Conservation (phyloP, 108 stramenopile species). For the Cylindrotheca closterium region DNA sequence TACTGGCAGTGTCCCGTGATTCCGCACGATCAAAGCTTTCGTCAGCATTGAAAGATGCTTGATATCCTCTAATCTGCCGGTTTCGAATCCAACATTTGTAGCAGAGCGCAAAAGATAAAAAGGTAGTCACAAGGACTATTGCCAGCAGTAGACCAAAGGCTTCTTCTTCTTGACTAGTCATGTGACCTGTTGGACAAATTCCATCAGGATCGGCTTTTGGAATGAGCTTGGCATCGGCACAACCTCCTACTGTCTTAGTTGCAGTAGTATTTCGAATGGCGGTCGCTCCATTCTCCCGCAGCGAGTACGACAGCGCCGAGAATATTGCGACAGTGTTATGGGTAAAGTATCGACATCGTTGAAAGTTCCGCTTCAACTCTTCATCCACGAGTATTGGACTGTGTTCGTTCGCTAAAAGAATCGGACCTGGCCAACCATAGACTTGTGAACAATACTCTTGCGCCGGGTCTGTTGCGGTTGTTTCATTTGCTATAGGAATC, state of each 20-base stretch:
- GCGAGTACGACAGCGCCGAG: not conserved
- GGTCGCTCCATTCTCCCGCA: constrained; percentile 7
- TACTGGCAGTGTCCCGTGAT: too few species aligned
- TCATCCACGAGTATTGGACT: not conserved
- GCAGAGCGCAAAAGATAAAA: not conserved
- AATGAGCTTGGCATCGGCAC: not conserved
- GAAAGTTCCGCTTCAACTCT: constrained; percentile 5
- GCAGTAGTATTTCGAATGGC: too few species aligned
- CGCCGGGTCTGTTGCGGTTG: not conserved
- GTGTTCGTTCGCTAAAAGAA: constrained; percentile 3
- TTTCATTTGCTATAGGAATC: too few species aligned
- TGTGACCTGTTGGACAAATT: constrained; percentile 3
- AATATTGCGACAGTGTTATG: constrained; percentile 8
- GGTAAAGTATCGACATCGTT: constrained; percentile 18
- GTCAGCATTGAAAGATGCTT: too few species aligned
- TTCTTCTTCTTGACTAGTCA: not conserved
- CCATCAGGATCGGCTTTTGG: constrained; percentile 3
- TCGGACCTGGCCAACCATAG: constrained; percentile 11
- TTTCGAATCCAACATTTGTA: constrained; percentile 1
- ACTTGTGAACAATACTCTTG: constrained; percentile 10
- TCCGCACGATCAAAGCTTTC: too few species aligned
- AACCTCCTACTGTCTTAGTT: constrained; percentile 8
- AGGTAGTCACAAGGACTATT: not conserved
- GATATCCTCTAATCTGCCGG: too few species aligned
- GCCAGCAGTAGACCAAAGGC: not conserved